A percentile compares a stretch with the other conserved stretches of the same genome.
These are phyloP conservation scores for Acidiella bohemica DNA, from an alignment of 495 filamentous ascomycete genomes.

Conservation along the genomic window DNA sequence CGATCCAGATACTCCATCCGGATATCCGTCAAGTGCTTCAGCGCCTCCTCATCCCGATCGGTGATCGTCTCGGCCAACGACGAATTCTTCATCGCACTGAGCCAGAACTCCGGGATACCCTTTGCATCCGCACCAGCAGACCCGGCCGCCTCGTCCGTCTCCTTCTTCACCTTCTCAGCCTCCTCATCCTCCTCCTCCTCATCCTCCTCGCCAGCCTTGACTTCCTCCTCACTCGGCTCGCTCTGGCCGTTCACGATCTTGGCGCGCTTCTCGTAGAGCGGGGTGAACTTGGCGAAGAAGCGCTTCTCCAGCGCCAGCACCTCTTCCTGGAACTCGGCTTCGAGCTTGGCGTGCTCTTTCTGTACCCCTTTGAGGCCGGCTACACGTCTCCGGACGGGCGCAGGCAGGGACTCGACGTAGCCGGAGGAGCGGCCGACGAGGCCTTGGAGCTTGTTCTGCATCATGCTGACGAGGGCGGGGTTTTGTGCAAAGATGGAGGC, in stretches of 20 bases:
- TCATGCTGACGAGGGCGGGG: conserved; percentile 85
- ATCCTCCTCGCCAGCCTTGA: conserved; percentile 73
- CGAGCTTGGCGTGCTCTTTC: conserved; percentile 95
- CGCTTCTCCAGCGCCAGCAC: conserved; percentile 97
- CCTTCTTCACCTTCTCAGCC: conserved; percentile 28
- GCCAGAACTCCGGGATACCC: conserved; percentile 98
- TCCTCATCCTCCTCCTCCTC: conserved; percentile 49
- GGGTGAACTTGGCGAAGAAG: conserved; percentile 96
- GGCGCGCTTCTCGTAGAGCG: conserved; percentile 89
- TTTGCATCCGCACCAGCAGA: conserved; percentile 37
- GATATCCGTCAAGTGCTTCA: conserved; percentile 84
- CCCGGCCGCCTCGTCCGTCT: conserved; percentile 38
- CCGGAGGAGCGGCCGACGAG: conserved; percentile 92
- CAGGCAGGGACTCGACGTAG: conserved; percentile 91
- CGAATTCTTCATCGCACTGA: conserved; percentile 99
- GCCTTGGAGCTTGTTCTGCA: conserved; percentile 85
- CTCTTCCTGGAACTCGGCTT: conserved; percentile 96
- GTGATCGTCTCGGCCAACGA: conserved; percentile 96
- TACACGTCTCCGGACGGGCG: conserved; percentile 78
- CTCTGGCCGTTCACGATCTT: conserved; percentile 77
- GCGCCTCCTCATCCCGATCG: conserved; percentile 83
- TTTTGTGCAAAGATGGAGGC: conserved; percentile 89
- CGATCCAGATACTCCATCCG: conserved; percentile 98
- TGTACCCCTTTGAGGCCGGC: conserved; percentile 93
- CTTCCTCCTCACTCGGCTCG: conserved; percentile 76